A percentile compares a stretch with the other conserved stretches of the same genome.
These are phyloP conservation scores for Colletotrichum aenigma DNA, from an alignment of 2,329 filamentous ascomycete species.

Conservation along the genomic window DNA sequence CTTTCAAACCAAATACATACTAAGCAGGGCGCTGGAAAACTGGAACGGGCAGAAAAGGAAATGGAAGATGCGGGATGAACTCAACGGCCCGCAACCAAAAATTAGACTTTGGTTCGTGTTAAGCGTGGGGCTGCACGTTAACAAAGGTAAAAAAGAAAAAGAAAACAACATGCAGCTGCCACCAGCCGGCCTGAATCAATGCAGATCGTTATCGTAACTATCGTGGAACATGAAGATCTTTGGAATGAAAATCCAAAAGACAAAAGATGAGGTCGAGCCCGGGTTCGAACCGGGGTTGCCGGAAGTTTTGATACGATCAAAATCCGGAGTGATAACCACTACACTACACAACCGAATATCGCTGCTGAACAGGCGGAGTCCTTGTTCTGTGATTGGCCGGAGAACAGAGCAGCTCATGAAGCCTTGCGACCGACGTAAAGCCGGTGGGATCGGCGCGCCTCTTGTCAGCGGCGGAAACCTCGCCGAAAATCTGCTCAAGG, in stretches of 20 bases:
- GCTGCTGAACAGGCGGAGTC: background rate
- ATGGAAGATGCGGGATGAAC: background rate
- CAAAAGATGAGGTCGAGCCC: slow-evolving; percentile 7
- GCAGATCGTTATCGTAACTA: background rate
- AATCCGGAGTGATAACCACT: slow-evolving; percentile 21
- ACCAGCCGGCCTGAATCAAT: background rate
- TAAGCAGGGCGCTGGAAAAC: background rate
- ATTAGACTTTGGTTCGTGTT: background rate
- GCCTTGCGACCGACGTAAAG: background rate
- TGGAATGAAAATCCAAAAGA: background rate
- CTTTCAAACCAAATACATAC: background rate
- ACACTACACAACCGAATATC: slow-evolving; percentile 15
- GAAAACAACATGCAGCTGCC: background rate
- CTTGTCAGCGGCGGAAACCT: background rate
- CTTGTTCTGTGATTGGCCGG: background rate
- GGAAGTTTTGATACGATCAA: slow-evolving; percentile 1
- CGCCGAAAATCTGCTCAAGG: background rate
- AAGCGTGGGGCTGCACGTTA: background rate
- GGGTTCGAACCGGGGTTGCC: slow-evolving; percentile 22
- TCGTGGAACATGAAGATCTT: background rate
- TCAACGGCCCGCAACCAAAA: background rate
- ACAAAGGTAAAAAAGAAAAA: background rate
- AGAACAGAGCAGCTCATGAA: background rate
- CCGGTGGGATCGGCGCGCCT: background rate
- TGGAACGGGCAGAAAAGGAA: background rate